Base-by-base conservation (phyloP, 2,329 filamentous ascomycete genomes). In the Sporothrix mexicana region DNA sequence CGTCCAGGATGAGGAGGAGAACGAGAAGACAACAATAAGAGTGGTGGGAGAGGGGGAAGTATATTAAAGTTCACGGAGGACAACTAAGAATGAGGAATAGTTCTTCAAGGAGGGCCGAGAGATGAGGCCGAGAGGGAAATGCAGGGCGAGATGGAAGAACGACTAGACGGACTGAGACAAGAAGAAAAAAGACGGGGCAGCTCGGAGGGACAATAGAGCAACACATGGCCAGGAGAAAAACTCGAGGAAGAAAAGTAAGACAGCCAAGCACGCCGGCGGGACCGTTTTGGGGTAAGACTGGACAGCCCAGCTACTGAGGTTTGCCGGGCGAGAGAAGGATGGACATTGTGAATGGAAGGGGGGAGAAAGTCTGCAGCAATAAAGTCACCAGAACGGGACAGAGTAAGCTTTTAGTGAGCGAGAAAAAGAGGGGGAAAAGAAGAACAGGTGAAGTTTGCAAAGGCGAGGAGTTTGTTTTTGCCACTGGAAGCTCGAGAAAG, bases 51-150 rank as follows among this genome's bases (percentile, higher is more conserved):
- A n/a, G 12, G 36, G 36, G 36, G 36, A 43, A 62, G 59, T 45
- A 62, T 23, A n/a, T 62, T 0, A 41, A 36, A 43, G 36, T 20
- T 15, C 4, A 62, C 59, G 36, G 59, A 62, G 36, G 13, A 62
- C 59, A 45, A 23, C 36, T 43, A 20, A 45, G 59, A 45, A 62
- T 45, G 36, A 23, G 59, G 59, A 23, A 23, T 45, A 23, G 59
- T 45, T 45, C 59, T 45, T 62, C 36, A 45, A 12, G 36, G 59
- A 62, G 36, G 17, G 57, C 25, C 57, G 57, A 41, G 17, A 61
- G 36, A 43, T 10, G 59, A 10, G 9, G 17, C 36, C 17, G 15
- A 62, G 36, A 55, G n/a, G n/a, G 30, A 36, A 36, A 36, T 36
- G 30, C 30, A 36, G 30, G 30, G 30, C 30, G 30, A 3, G 30